These are phyloP conservation scores for Delitschia confertaspora DNA, from an alignment of 495 filamentous ascomycete species.

Conservation along the genomic window DNA sequence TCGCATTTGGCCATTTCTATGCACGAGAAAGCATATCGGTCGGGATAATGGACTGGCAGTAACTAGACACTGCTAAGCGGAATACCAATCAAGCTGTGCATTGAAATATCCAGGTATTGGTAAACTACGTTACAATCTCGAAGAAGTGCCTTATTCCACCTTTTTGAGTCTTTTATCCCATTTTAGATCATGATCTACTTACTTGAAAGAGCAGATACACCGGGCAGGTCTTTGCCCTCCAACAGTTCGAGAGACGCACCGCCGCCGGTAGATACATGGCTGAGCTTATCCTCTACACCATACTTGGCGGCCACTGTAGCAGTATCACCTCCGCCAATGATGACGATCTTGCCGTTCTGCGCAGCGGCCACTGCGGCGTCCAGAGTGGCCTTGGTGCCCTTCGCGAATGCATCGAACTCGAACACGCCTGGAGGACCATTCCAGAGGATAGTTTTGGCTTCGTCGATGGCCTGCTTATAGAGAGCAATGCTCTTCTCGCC, in stretches of 20 bases:
- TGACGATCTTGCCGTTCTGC: slow-evolving; percentile 78
- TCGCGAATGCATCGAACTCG: slow-evolving; percentile 89
- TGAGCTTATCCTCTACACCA: slow-evolving; percentile 87
- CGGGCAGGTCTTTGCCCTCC: slow-evolving; percentile 94
- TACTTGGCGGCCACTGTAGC: slow-evolving; percentile 98
- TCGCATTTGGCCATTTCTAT: background rate
- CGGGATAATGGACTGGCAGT: no score
- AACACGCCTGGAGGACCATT: slow-evolving; percentile 95
- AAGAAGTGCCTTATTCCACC: slow-evolving; percentile 17
- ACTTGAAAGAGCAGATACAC: slow-evolving; percentile 89
- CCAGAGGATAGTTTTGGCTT: slow-evolving; percentile 96
- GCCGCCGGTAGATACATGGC: slow-evolving; percentile 94
- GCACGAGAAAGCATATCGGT: slow-evolving; percentile 2
- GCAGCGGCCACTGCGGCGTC: slow-evolving; percentile 75
- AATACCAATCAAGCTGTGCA: background rate
- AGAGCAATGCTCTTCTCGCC: slow-evolving; percentile 77
- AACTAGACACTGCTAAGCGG: background rate
- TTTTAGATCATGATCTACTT: slow-evolving; percentile 43
- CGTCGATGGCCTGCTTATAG: slow-evolving; percentile 73
- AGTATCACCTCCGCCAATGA: slow-evolving; percentile 97
- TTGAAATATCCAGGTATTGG: slow-evolving; percentile 7
- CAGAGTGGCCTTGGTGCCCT: slow-evolving; percentile 80
- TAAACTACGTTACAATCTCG: slow-evolving; percentile 27
- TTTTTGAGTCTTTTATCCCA: slow-evolving; percentile 17
- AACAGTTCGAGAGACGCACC: slow-evolving; percentile 92